Evolutionary conservation across 495 filamentous ascomycete species (phyloP), one percentile per base, ranked within the genome.

Genomic region (Cercophora newfieldiana): DNA sequence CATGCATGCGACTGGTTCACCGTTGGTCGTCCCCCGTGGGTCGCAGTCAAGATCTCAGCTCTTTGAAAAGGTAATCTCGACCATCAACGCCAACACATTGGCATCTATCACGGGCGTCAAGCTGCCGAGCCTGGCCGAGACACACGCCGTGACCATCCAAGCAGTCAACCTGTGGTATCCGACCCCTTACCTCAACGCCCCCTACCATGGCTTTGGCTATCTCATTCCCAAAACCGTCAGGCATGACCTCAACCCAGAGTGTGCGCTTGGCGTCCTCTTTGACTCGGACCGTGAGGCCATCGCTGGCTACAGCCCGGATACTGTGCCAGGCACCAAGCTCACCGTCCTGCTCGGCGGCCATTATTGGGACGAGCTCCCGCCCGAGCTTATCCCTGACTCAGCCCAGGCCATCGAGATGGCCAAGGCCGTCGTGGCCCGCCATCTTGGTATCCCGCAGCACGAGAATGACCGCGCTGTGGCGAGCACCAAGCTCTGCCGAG

Each of bases 291-390:
- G 90, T 54, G 70, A 75, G 22, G 59, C 61, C 21, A 47, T 65
- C 58, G 44, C 82, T 80, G 18, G 69, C 65, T 2, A 57, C 54
- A 66, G 63, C 58, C 70, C 65, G 10, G 26, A 53, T 47, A 68
- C 50, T 65, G 77, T n/a, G 71, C 74, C 76, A 0, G 92, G 92
- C 30, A 97, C 92, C 18, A 97, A 96, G 73, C 74, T 99, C 30
- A 97, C 94, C 16, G 90, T 98, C 59, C 96, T 99, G 91, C 77
- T 98, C 24, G 95, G 95, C 58, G 95, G 95, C 6, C 94, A 97
- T 78, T 93, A 89, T 80, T 98, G 94, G 94, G 86, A 91, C 68
- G 82, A 75, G 49, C 75, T 82, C 25, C 74, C 77, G 16, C 53
- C 71, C 0, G 78, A 83, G 25, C 79, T 80, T 47, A 81, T 81